Evolutionary conservation across 306 rosid species (phyloP).

Genomic region (Neltuma alba): DNA sequence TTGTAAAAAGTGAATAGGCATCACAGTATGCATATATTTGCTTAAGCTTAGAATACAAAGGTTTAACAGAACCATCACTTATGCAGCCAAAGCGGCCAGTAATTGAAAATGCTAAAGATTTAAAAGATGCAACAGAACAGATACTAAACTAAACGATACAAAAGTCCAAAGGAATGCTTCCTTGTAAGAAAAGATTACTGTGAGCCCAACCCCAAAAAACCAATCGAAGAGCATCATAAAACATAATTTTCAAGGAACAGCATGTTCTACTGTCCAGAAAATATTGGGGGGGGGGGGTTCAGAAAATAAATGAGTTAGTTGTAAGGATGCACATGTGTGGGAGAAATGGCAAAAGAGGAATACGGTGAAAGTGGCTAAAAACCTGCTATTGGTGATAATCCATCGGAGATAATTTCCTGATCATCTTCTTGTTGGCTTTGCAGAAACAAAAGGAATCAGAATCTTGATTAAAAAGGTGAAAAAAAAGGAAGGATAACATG

Average conservation of each 20-base stretch:
- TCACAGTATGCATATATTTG: not conserved
- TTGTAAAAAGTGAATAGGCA: not conserved
- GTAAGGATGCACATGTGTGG: not conserved
- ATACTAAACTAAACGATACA: constrained; percentile 5
- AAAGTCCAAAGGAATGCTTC: not conserved
- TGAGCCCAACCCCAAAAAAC: constrained; percentile 26
- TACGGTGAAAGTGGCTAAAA: constrained; percentile 36
- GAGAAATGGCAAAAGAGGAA: constrained; percentile 21
- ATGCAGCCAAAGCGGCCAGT: not conserved
- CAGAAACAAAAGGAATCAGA: constrained; percentile 44
- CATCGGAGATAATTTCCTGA: constrained; percentile 49
- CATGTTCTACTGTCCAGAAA: not conserved
- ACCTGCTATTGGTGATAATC: constrained; percentile 77
- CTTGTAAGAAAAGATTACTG: constrained; percentile 12
- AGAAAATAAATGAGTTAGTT: not conserved
- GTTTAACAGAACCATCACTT: not conserved
- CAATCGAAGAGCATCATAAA: constrained; percentile 20
- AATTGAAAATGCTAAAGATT: not conserved
- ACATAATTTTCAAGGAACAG: not conserved
- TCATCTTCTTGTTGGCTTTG: constrained; percentile 70
- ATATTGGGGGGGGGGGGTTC: not conserved
- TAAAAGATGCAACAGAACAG: not conserved
- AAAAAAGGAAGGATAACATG: not conserved
- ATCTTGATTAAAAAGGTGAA: constrained; percentile 17
- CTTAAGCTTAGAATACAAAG: not conserved